Evolutionary conservation across 148 eudicot species (phyloP).

Genomic region (Amaranthus hypochondriacus): DNA sequence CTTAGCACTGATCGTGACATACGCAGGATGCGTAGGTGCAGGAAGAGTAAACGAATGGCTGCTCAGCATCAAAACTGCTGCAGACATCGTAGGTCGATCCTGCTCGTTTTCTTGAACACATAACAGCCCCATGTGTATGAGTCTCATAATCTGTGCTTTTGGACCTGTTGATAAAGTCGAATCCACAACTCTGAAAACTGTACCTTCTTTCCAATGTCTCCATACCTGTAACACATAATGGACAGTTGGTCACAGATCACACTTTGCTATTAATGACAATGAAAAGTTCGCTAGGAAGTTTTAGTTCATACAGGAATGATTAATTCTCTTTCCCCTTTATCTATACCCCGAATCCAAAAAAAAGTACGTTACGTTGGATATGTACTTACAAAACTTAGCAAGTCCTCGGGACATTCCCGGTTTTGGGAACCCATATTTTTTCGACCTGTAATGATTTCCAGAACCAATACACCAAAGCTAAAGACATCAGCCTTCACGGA

Average conservation of each 20-base stretch:
- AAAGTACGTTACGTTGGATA: too few relatives aligned
- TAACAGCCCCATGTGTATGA: slow-evolving; percentile 29
- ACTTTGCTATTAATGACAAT: too few relatives aligned
- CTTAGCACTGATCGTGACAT: too few relatives aligned
- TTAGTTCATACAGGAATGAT: too few relatives aligned
- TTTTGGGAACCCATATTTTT: slow-evolving; percentile 5
- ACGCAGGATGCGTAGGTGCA: slow-evolving; percentile 6
- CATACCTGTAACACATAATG: slow-evolving; percentile 23
- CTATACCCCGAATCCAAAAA: too few relatives aligned
- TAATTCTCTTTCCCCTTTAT: too few relatives aligned
- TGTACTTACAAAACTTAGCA: slow-evolving; percentile 8
- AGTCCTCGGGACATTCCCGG: slow-evolving; percentile 4
- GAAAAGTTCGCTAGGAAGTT: not conserved
- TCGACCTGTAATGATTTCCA: slow-evolving; percentile 45
- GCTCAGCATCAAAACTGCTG: slow-evolving; percentile 32
- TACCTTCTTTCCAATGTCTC: slow-evolving; percentile 32
- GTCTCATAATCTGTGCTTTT: slow-evolving; percentile 22
- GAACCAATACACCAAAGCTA: slow-evolving; percentile 46
- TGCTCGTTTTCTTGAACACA: slow-evolving; percentile 29
- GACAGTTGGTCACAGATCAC: too few relatives aligned
- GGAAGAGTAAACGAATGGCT: slow-evolving; percentile 26
- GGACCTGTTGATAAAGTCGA: slow-evolving; percentile 1
- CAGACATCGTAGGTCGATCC: slow-evolving; percentile 34
- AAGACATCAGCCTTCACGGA: slow-evolving; percentile 48
- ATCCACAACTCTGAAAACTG: slow-evolving; percentile 23